Percentiles rank a stretch among this genome's conserved stretches.
Evolutionary conservation across 2,329 filamentous ascomycete species (phyloP).

Genomic region (Sporothrix luriei): DNA sequence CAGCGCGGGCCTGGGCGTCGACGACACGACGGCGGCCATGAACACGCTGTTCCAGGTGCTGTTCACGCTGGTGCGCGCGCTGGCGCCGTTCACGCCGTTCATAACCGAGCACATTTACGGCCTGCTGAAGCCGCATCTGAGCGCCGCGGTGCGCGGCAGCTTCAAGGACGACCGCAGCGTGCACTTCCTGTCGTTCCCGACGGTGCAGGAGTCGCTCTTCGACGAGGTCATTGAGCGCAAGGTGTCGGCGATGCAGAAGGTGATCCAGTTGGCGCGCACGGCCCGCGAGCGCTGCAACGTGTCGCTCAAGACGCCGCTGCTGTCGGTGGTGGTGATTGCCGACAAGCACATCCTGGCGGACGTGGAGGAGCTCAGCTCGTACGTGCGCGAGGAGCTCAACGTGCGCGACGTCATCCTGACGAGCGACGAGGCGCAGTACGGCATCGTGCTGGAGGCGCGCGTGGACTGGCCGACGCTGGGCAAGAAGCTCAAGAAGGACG

Average conservation of each 20-base stretch:
- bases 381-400: conserved; percentile 91
- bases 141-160: conserved; percentile 59
- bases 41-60: conserved; percentile 94
- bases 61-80: conserved; percentile 81
- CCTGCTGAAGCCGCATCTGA: conserved; percentile 79
- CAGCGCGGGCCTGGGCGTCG: conserved; percentile 76
- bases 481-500: conserved; percentile 97
- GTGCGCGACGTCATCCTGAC: conserved; percentile 82
- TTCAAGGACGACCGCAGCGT: conserved; percentile 80
- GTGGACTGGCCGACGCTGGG: conserved; percentile 94
- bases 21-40: conserved; percentile 86
- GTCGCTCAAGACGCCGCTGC: conserved; percentile 86
- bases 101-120: conserved; percentile 93
- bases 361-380: conserved; percentile 79
- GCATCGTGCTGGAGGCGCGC: conserved; percentile 84
- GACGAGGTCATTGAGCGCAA: conserved; percentile 82
- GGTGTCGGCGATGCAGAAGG: conserved; percentile 88
- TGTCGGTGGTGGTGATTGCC: conserved; percentile 87
- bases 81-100: conserved; percentile 95
- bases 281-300: conserved; percentile 83
- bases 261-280: conserved; percentile 87
- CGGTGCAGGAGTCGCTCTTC: conserved; percentile 85
- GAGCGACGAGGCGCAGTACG: conserved; percentile 85
- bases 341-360: conserved; percentile 84
- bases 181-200: conserved; percentile 89